A percentile compares a stretch with the other conserved stretches of the same genome.
Conservation (phyloP, 306 rosid genomes). For the Ormosia emarginata region DNA sequence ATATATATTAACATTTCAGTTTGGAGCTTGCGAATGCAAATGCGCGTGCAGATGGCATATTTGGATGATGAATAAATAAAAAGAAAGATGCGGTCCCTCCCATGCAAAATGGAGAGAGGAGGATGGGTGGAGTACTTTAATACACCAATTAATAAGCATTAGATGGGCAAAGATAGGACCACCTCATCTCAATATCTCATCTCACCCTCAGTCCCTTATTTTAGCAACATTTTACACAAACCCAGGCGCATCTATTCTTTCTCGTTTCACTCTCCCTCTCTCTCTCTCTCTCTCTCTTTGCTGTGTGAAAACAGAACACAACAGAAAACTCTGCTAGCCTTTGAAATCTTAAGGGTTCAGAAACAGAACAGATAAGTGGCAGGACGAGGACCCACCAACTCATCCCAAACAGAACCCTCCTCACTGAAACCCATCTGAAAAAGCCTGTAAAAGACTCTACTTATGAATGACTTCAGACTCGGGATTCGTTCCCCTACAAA, state of each 20-base stretch:
- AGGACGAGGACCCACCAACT: conserved; percentile 6
- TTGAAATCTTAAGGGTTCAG: background rate
- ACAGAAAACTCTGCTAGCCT: background rate
- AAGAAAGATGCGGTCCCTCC: conserved; percentile 19
- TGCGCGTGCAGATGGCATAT: conserved; percentile 37
- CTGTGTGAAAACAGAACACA: background rate
- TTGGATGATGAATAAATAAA: background rate
- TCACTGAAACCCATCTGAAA: conserved; percentile 48
- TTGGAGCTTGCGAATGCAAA: background rate
- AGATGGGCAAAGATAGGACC: conserved; percentile 60
- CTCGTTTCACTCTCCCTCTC: background rate
- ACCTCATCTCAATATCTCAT: conserved; percentile 45
- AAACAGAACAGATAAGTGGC: background rate
- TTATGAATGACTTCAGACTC: conserved; percentile 32
- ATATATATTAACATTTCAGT: background rate
- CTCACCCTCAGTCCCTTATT: conserved; percentile 38
- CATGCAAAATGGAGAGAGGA: conserved; percentile 18
- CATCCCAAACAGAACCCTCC: background rate
- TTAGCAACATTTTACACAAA: conserved; percentile 40
- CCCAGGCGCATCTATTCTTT: conserved; percentile 34
- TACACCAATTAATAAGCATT: conserved; percentile 52
- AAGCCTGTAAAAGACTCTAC: conserved; percentile 55
- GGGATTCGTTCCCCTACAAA: conserved; percentile 35
- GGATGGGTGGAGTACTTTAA: conserved; percentile 60
- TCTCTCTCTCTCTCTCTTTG: background rate